Percentiles rank a stretch among this genome's conserved stretches.
phyloP scores from a whole-genome alignment of 495 filamentous ascomycete genomes.

The Aspergillus incahuasiensis region DNA sequence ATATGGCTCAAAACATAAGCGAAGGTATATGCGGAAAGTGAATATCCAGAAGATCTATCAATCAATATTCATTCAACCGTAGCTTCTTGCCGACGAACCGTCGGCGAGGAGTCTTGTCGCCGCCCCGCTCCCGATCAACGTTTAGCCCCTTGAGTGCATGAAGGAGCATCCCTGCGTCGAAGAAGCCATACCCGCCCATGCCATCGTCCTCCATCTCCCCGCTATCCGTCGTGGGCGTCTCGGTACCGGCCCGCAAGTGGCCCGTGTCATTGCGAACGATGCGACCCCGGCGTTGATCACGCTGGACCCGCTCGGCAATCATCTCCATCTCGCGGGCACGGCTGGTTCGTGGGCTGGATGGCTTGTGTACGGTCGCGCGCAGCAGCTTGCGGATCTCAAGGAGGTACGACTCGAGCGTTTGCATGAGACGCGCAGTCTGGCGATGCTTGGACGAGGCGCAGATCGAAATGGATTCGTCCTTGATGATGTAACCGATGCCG shows the following conservation, averaged over 20 bases:
- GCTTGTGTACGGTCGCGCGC: constrained; percentile 56
- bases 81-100: constrained; percentile 77
- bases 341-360: constrained; percentile 50
- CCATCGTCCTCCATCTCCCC: constrained; percentile 80
- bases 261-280: constrained; percentile 42
- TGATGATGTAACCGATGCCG: constrained; percentile 98
- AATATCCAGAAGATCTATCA: not conserved
- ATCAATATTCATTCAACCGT: constrained; percentile 67
- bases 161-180: constrained; percentile 89
- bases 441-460: constrained; percentile 89
- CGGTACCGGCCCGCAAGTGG: constrained; percentile 31
- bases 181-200: constrained; percentile 92
- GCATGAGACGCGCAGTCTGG: constrained; percentile 85
- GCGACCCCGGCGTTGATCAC: constrained; percentile 39
- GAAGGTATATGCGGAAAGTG: not conserved
- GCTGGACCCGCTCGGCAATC: constrained; percentile 40
- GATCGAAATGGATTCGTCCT: constrained; percentile 87
- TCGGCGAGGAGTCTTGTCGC: constrained; percentile 43
- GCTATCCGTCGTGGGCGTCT: constrained; percentile 55
- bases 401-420: constrained; percentile 84
- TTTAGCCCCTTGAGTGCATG: constrained; percentile 71
- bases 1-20: not conserved
- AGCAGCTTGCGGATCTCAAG: constrained; percentile 84
- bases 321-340: constrained; percentile 65
- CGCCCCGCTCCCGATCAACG: constrained; percentile 44